Evolutionary conservation across 176 grass and related monocot species (phyloP).

Genomic region (Pontederia paniculata): DNA sequence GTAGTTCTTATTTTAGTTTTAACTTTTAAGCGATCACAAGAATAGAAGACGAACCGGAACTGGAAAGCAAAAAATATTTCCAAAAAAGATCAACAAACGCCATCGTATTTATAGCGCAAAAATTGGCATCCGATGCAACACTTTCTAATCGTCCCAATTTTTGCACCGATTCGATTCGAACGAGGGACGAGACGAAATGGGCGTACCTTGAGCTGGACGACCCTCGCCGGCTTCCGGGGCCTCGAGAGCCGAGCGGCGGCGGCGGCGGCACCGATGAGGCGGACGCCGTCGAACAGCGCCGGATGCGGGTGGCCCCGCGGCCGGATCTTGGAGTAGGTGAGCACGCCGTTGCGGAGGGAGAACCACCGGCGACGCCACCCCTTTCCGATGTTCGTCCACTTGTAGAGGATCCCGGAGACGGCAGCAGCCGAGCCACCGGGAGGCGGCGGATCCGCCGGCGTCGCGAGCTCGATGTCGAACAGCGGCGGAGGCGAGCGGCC

Average conservation of each 20-base stretch:
- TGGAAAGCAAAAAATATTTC: slow-evolving; percentile 1
- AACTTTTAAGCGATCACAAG: no score
- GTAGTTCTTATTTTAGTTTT: no score
- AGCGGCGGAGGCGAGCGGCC: slow-evolving; percentile 7
- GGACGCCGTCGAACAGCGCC: slow-evolving; percentile 6
- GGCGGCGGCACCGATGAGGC: slow-evolving; percentile 47
- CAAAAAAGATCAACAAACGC: slow-evolving; percentile 5
- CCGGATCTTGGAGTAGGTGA: slow-evolving; percentile 80
- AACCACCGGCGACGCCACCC: slow-evolving; percentile 91
- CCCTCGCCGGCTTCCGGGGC: slow-evolving; percentile 35
- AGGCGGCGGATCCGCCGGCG: neutral
- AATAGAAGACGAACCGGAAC: neutral
- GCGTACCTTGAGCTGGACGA: slow-evolving; percentile 80
- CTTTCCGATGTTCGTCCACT: slow-evolving; percentile 91
- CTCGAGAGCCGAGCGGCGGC: neutral
- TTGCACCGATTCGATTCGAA: no score
- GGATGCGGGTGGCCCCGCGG: slow-evolving; percentile 21
- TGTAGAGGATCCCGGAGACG: slow-evolving; percentile 68
- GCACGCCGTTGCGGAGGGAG: slow-evolving; percentile 60
- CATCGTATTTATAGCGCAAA: no score
- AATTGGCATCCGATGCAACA: no score
- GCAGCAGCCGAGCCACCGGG: neutral
- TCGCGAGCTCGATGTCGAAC: neutral
- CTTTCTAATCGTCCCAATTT: neutral
- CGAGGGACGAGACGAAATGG: neutral